phyloP scores from a whole-genome alignment of 1,139 yeast species.

The Candida pseudocylindracea region DNA sequence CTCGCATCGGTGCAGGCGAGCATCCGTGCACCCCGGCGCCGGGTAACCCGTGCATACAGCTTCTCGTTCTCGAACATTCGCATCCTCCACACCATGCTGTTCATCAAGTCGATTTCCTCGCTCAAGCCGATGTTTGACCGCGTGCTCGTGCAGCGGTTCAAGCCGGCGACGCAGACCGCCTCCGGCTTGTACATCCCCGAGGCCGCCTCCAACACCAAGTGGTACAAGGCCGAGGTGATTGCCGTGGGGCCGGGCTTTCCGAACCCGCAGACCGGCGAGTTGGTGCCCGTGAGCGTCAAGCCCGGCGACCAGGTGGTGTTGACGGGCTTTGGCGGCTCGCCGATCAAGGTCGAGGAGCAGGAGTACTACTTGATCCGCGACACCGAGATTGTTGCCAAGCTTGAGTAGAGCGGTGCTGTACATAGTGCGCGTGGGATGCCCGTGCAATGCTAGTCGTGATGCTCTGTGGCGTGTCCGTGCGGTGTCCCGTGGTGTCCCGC shows the following conservation, averaged over 20 bases:
- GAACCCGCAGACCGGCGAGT: slow-evolving; percentile 36
- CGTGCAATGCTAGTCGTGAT: too few species aligned
- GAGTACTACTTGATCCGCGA: slow-evolving; percentile 69
- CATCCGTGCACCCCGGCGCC: too few species aligned
- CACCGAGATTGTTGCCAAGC: slow-evolving; percentile 83
- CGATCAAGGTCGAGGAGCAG: slow-evolving; percentile 70
- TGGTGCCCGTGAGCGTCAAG: slow-evolving; percentile 49
- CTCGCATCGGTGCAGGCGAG: too few species aligned
- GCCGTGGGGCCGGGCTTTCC: slow-evolving; percentile 76
- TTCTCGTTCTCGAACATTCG: too few species aligned
- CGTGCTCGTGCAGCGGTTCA: slow-evolving; percentile 81
- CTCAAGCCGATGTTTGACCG: slow-evolving; percentile 89
- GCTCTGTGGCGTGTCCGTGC: too few species aligned
- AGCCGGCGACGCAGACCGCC: slow-evolving; percentile 83
- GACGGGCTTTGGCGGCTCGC: slow-evolving; percentile 77
- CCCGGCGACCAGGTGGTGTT: slow-evolving; percentile 87
- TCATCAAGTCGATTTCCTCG: slow-evolving; percentile 33
- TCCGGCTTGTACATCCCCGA: slow-evolving; percentile 94
- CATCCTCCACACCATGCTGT: too few species aligned
- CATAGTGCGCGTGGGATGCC: too few species aligned
- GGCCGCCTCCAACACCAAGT: slow-evolving; percentile 57
- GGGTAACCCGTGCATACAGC: too few species aligned
- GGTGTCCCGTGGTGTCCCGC: too few species aligned
- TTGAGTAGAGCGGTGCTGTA: slow-evolving; percentile 11
- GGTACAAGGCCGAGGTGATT: slow-evolving; percentile 60